These are phyloP conservation scores for Syncephalastrum contaminatum DNA, from an alignment of 371 early-diverging fungal species.

Conservation along the genomic window DNA sequence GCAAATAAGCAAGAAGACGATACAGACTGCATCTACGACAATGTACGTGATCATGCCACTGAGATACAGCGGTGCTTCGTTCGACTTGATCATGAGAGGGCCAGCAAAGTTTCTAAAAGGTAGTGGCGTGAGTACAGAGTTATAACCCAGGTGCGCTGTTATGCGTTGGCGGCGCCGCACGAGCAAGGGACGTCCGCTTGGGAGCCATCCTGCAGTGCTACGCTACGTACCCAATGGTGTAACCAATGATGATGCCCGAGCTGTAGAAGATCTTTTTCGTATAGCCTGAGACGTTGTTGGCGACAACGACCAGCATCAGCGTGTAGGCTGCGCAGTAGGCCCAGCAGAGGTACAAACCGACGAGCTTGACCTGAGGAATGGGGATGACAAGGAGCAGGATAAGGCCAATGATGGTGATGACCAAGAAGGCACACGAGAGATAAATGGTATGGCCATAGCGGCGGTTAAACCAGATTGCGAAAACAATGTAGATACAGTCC, in stretches of 20 bases:
- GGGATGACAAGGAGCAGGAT: conserved; percentile 39
- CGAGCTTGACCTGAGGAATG: conserved; percentile 26
- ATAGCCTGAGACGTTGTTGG: conserved; percentile 30
- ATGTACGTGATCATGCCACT: conserved; percentile 17
- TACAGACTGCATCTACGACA: conserved; percentile 5
- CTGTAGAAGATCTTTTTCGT: conserved; percentile 31
- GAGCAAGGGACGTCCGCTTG: too few relatives aligned
- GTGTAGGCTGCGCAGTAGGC: conserved; percentile 27
- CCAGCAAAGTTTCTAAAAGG: conserved; percentile 19
- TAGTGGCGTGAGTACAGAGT: neutral
- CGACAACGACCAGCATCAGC: conserved; percentile 20
- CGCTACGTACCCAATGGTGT: conserved; percentile 22
- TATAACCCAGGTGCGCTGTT: too few relatives aligned
- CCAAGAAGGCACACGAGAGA: conserved; percentile 20
- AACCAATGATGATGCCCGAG: conserved; percentile 18
- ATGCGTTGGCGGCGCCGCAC: too few relatives aligned
- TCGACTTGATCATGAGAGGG: conserved; percentile 19
- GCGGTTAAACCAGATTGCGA: conserved; percentile 35
- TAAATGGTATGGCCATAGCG: conserved; percentile 35
- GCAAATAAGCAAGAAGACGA: conserved; percentile 10
- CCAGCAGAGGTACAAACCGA: conserved; percentile 36
- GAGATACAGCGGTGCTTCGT: conserved; percentile 11
- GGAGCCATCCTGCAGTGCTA: too few relatives aligned
- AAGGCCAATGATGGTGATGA: conserved; percentile 32
- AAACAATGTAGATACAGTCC: conserved; percentile 28